A percentile compares a stretch with the other conserved stretches of the same genome.
These are phyloP conservation scores for Delonix regia DNA, from an alignment of 306 rosid genomes.

Conservation along the genomic window DNA sequence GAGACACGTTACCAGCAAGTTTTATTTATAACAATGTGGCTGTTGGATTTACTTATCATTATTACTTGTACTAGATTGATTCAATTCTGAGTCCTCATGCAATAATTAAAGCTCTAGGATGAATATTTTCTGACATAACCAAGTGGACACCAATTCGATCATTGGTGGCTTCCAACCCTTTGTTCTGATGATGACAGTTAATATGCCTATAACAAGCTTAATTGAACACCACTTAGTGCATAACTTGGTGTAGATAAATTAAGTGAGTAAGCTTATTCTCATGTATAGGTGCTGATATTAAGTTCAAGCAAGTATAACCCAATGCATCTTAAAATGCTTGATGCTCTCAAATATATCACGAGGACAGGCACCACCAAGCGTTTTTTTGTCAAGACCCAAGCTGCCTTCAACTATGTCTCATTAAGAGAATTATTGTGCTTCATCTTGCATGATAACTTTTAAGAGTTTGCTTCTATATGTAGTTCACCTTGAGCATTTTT, in stretches of 20 bases:
- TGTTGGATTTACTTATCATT: neutral
- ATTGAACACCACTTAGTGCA: neutral
- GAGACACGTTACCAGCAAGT: neutral
- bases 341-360: neutral
- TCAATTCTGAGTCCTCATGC: neutral
- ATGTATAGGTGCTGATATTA: neutral
- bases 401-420: neutral
- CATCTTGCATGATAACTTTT: neutral
- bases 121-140: neutral
- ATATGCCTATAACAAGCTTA: neutral
- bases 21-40: too few species aligned
- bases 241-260: neutral
- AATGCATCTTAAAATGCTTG: neutral
- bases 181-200: neutral
- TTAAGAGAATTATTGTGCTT: neutral
- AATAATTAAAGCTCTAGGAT: too few species aligned
- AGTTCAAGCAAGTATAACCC: neutral
- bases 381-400: neutral
- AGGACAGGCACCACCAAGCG: neutral
- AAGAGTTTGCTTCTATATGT: neutral
- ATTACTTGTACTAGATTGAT: neutral
- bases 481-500: neutral
- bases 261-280: neutral
- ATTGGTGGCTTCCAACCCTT: neutral
- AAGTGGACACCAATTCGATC: neutral